Base-by-base conservation (phyloP, 441 rosid genomes). In the Gossypium davidsonii region DNA sequence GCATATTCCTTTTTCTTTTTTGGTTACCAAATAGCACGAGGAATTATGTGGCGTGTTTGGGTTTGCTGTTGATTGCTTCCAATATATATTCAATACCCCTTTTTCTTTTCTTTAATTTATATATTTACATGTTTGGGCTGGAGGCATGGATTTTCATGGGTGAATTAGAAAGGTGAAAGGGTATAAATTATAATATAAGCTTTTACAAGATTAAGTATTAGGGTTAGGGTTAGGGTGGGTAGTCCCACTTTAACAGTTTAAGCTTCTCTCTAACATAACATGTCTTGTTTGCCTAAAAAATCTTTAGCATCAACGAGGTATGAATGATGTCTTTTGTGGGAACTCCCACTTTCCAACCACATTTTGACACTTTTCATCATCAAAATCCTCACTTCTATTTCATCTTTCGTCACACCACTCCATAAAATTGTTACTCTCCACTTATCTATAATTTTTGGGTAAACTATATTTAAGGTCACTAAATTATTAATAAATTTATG, bases 11-110 rank as follows among this genome's bases (percentile, higher is more conserved):
- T n/a, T 3, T 67, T 31, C 31, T 68, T 37, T 20, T 17, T 15
- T 42, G 59, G 65, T 55, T 67, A 65, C 74, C 53, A 53, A 53
- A 17, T 21, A 58, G 37, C 62, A 58, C 86, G 92, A 86, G 84
- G 87, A 83, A 82, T 83, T 84, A 83, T 85, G 85, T 73, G 75
- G 83, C 75, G 56, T 83, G 83, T 62, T 74, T 57, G 70, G 17
- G 44, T 26, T 11, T 28, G 14, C 10, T 78, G 75, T 67, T 71
- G 77, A 80, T 64, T 51, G 51, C 44, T 51, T 67, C 23, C 25
- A n/a, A 67, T 34, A 14, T 9, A 51, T 6, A 8, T 31, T 49
- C 2, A 11, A 6, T 42, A 55, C 55, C 10, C 20, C 59, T n/a
- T 48, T 10, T 31, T n/a, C 15, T 17, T n/a, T 44, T 18, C 3